phyloP scores from a whole-genome alignment of 345 rosid genomes.

The Corchorus olitorius region DNA sequence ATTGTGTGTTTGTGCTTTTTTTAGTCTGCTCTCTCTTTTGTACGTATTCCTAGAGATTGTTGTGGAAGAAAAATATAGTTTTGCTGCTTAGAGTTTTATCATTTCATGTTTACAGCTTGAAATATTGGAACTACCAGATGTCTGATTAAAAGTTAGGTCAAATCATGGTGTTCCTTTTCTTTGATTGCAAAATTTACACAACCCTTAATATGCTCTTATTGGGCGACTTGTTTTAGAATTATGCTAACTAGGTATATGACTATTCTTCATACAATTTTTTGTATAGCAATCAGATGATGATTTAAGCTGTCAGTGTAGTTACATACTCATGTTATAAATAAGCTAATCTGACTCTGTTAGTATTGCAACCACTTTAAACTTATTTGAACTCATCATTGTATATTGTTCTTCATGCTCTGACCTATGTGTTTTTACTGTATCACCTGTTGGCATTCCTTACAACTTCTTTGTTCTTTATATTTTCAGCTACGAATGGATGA shows the following conservation, averaged over 20 bases:
- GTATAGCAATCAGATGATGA: background rate
- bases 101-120: background rate
- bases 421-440: background rate
- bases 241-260: background rate
- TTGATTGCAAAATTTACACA: background rate
- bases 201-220: background rate
- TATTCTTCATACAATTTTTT: background rate
- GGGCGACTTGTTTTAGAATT: background rate
- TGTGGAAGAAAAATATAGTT: background rate
- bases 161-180: background rate
- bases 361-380: background rate
- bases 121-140: background rate
- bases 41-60: background rate
- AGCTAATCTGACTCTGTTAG: background rate
- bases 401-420: background rate
- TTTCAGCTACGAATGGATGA: constrained; percentile 81
- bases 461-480: constrained; percentile 8
- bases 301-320: background rate
- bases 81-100: background rate
- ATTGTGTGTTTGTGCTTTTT: background rate
- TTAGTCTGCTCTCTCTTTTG: background rate
- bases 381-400: background rate
- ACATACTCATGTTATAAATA: background rate
- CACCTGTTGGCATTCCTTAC: background rate
- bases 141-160: background rate